Evolutionary conservation across 768 basidiomycete species (phyloP).

Genomic region (Rhizopogon vulgaris): DNA sequence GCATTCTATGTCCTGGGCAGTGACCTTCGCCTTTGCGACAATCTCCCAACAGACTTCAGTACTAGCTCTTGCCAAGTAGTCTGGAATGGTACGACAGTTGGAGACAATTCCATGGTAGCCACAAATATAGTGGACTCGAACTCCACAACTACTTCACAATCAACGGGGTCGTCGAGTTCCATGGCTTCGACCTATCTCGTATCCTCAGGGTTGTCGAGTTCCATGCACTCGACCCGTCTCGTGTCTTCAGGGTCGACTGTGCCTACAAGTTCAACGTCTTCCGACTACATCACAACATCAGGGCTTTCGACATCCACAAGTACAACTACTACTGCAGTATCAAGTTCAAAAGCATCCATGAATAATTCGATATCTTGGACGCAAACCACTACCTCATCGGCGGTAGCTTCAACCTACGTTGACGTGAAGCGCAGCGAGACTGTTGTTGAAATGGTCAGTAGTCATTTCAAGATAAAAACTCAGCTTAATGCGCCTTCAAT

Average conservation of each 20-base stretch:
- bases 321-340: background rate
- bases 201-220: background rate
- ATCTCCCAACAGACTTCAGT: slow-evolving; percentile 34
- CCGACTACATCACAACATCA: too few species aligned
- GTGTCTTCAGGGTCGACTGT: background rate
- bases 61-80: slow-evolving; percentile 43
- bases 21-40: slow-evolving; percentile 54
- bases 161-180: background rate
- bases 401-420: background rate
- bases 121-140: background rate
- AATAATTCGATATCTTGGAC: background rate
- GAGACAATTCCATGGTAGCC: slow-evolving; percentile 3
- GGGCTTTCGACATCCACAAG: background rate
- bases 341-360: background rate
- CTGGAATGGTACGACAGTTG: slow-evolving; percentile 39
- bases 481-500: background rate
- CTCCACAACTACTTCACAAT: background rate
- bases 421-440: background rate
- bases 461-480: background rate
- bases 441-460: background rate
- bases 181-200: background rate
- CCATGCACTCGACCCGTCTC: background rate
- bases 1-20: slow-evolving; percentile 38
- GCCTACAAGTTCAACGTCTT: background rate
- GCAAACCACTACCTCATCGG: background rate